Base-by-base conservation (phyloP, 1,139 yeast genomes). In the Geotrichum bryndzae region DNA sequence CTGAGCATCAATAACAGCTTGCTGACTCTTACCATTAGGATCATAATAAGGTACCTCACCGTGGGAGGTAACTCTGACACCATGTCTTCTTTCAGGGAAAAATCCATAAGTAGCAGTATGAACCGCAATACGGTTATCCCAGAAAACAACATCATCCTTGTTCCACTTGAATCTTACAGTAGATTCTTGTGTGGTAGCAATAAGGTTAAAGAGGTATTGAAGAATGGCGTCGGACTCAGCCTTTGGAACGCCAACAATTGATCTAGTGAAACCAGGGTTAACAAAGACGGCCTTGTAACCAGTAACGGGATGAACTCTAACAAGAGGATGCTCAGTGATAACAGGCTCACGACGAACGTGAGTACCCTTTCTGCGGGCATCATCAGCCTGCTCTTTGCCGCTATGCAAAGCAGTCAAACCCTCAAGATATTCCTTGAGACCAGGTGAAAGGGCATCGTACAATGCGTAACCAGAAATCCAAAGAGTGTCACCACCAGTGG, bases 401-500 rank as follows among this genome's bases (percentile, higher is more conserved):
- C 88, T 82, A 72, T 87, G 91, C 56, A 83, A 74, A 8, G 86
- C 91, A 63, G 82, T 80, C 65, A 85, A 78, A 3, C 84, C 83
- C 61, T 81, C 82, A 63, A 86, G 73, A 69, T 83, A 79, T 64
- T 81, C 74, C 70, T 83, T 81, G 72, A 87, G 79, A 7, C 77
- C 78, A 18, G 88, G 88, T 0, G 90, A 86, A 63, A 87, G 77
- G 68, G 88, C 77, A 65, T 86, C 84, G 72, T 85, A 87, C n/a
- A 88, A 84, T 65, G 85, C 90, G 62, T 82, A 80, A 38, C 84
- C 79, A 66, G 84, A 86, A 8, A 84, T 79, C 76, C 87, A 87
- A 60, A 84, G 74, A n/a, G 94, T 87, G 72, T 87, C 92, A 62
- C 91, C 91, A 61, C 92, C 92, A 18, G 82, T 72, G 58, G 80